A percentile compares a stretch with the other conserved stretches of the same genome.
These are phyloP conservation scores for Ophiostoma ips DNA, from an alignment of 2,329 filamentous ascomycete species.

Conservation along the genomic window DNA sequence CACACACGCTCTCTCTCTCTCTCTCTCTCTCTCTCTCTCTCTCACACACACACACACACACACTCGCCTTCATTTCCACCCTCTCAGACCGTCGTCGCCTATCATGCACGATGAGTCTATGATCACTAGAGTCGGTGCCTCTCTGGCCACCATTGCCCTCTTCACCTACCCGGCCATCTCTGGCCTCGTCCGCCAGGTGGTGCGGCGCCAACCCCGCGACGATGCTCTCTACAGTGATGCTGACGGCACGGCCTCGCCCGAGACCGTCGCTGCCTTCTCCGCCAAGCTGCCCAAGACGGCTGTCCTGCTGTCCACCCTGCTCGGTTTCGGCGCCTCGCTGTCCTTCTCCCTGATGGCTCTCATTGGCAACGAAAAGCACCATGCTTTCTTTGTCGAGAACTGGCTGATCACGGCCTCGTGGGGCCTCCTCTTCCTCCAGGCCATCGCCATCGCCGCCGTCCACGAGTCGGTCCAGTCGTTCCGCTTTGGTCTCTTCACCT, in stretches of 20 bases:
- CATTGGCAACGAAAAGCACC: slow-evolving; percentile 18
- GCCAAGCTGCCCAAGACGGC: slow-evolving; percentile 41
- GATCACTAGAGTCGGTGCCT: slow-evolving; percentile 16
- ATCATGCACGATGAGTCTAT: slow-evolving; percentile 19
- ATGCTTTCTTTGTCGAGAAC: slow-evolving; percentile 34
- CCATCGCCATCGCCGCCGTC: slow-evolving; percentile 32
- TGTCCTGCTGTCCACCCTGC: slow-evolving; percentile 37
- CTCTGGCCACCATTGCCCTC: slow-evolving; percentile 18
- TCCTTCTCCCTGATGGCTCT: slow-evolving; percentile 40
- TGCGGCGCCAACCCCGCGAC: slow-evolving; percentile 19
- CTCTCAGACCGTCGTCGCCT: neutral
- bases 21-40: neutral
- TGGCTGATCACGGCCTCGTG: slow-evolving; percentile 49
- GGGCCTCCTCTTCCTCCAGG: slow-evolving; percentile 42
- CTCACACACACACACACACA: too few species aligned
- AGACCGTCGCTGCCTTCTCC: slow-evolving; percentile 49
- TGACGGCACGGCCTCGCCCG: slow-evolving; percentile 54
- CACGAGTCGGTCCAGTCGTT: slow-evolving; percentile 39
- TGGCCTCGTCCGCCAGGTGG: slow-evolving; percentile 17
- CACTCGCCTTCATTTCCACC: too few species aligned
- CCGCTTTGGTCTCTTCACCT: slow-evolving; percentile 36
- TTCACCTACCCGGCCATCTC: slow-evolving; percentile 19
- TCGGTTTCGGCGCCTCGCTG: slow-evolving; percentile 42
- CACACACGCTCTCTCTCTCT: neutral
- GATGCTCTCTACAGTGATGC: slow-evolving; percentile 45